Base-by-base conservation (phyloP, 495 filamentous ascomycete species). In the Aspergillus campestris region DNA sequence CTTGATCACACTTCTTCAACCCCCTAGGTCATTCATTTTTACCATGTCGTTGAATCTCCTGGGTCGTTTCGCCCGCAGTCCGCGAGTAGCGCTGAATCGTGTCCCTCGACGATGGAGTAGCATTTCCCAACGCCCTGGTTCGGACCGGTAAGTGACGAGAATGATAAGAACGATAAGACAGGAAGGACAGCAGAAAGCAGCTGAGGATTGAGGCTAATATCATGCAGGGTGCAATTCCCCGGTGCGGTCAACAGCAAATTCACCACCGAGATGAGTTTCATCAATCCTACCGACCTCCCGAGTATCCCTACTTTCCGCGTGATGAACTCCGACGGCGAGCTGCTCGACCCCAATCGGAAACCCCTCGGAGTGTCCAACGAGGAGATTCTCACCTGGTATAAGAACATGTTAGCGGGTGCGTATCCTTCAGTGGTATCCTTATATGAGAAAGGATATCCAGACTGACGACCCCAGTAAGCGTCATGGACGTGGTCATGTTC, bases 231-330 rank as follows among this genome's bases (percentile, higher is more conserved):
- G 34, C 81, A 82, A 31, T 99, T 99, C 51, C 92, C 92, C 0
- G 92, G 92, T n/a, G 94, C 94, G 0, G 75, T 99, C 27, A 86
- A 94, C 63, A 92, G 86, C 65, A 85, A 87, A 45, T 97, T 99
- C 63, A 94, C 85, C 4, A 81, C 79, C 49, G 66, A 76, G 5
- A 81, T 96, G 61, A 60, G 70, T 15, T 96, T 96, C 64, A 74
- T 84, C 38, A 72, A 78, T 33, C 85, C 90, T 3, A 73, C 75
- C 6, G 72, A 76, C 35, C 59, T 70, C 38, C 73, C 82, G 11
- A 80, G 87, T 7, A 81, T 96, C 55, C 78, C 88, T 31, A 96
- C 90, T 8, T 96, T 89, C 66, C 83, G 90, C 24, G 79, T 86
- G 6, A 79, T 95, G 59, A 84, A 94, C 55, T 86, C 89, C 46